Percentiles rank a stretch among this genome's conserved stretches.
phyloP scores from a whole-genome alignment of 805 yeast species.

The Clavispora vitiphila region DNA sequence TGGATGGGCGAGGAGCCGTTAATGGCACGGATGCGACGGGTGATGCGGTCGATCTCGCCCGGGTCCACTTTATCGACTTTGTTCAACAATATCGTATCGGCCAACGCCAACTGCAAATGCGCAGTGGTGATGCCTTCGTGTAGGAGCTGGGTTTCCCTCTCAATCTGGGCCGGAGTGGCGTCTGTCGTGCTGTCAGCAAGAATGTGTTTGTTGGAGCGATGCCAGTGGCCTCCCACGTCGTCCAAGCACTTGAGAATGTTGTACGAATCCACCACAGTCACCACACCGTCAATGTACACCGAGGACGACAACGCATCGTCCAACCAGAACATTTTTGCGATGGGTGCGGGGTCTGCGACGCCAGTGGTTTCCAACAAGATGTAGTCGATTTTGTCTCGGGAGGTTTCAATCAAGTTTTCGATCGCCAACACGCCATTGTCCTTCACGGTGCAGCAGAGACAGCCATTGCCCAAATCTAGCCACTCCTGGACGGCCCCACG shows the following conservation, averaged over 20 bases:
- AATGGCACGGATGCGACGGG: slow-evolving; percentile 43
- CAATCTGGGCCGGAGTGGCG: slow-evolving; percentile 22
- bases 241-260: slow-evolving; percentile 62
- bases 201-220: slow-evolving; percentile 34
- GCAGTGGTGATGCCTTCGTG: slow-evolving; percentile 66
- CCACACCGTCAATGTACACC: slow-evolving; percentile 86
- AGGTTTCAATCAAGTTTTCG: slow-evolving; percentile 72
- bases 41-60: slow-evolving; percentile 24
- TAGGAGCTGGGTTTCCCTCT: slow-evolving; percentile 28
- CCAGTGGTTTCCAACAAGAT: slow-evolving; percentile 95
- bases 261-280: slow-evolving; percentile 77
- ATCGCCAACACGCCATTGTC: slow-evolving; percentile 94
- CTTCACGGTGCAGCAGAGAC: slow-evolving; percentile 93
- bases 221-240: slow-evolving; percentile 73
- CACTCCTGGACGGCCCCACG: slow-evolving; percentile 72
- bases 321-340: slow-evolving; percentile 96
- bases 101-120: slow-evolving; percentile 82
- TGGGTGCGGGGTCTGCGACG: slow-evolving; percentile 95
- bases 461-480: slow-evolving; percentile 95
- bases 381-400: slow-evolving; percentile 75
- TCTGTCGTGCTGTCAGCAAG: slow-evolving; percentile 17
- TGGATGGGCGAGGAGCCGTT: slow-evolving; percentile 66
- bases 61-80: slow-evolving; percentile 55
- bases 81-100: slow-evolving; percentile 77
- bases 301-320: slow-evolving; percentile 83